A percentile compares a stretch with the other conserved stretches of the same genome.
These are phyloP conservation scores for Rhizophagus prolifer DNA, from an alignment of 192 early-diverging fungal genomes.

Conservation along the genomic window DNA sequence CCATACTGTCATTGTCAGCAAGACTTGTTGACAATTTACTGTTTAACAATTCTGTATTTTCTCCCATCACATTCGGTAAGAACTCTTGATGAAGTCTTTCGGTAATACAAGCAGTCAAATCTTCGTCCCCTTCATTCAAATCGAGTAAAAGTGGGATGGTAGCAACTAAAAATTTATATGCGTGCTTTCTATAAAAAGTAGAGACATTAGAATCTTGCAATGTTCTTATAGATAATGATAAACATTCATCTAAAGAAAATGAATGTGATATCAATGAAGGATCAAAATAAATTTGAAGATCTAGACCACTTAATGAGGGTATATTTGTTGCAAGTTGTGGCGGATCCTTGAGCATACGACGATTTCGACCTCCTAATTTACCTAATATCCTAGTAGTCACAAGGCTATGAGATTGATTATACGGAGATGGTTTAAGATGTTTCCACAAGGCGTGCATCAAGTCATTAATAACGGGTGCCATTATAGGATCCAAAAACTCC, in stretches of 20 bases:
- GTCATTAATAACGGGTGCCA: slow-evolving; percentile 90
- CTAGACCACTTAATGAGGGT: slow-evolving; percentile 55
- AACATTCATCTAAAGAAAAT: slow-evolving; percentile 58
- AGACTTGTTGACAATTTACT: not conserved
- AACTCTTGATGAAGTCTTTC: slow-evolving; percentile 35
- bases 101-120: slow-evolving; percentile 35
- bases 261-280: slow-evolving; percentile 46
- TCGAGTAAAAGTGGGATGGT: slow-evolving; percentile 69
- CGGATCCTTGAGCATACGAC: slow-evolving; percentile 78
- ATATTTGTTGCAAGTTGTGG: slow-evolving; percentile 48
- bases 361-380: slow-evolving; percentile 97
- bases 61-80: not conserved
- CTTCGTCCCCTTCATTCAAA: slow-evolving; percentile 53
- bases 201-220: slow-evolving; percentile 53
- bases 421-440: slow-evolving; percentile 86
- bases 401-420: slow-evolving; percentile 78
- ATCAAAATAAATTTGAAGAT: slow-evolving; percentile 61
- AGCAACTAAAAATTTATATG: slow-evolving; percentile 67
- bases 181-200: slow-evolving; percentile 55
- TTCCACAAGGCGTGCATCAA: slow-evolving; percentile 93
- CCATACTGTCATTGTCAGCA: slow-evolving; percentile 28
- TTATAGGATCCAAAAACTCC: slow-evolving; percentile 95
- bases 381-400: slow-evolving; percentile 91
- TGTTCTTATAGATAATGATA: slow-evolving; percentile 53
- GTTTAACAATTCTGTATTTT: not conserved